Percentiles rank a stretch among this genome's conserved stretches.
Conservation (phyloP, 2,329 filamentous ascomycete species). For the Coniella vitis region DNA sequence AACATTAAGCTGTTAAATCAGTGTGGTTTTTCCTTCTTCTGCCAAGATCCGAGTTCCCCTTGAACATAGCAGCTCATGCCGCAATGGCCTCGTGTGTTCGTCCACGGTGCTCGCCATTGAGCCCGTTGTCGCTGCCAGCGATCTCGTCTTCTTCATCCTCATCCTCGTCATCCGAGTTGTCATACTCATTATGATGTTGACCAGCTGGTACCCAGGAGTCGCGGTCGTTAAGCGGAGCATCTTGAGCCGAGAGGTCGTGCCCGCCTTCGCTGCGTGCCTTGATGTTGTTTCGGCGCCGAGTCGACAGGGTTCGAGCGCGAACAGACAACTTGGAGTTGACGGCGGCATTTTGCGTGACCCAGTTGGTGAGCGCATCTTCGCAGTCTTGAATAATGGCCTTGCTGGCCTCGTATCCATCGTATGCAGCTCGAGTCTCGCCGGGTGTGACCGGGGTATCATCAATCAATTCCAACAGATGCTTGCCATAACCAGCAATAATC, state of each 20-base stretch:
- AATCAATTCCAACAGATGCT: conserved; percentile 93
- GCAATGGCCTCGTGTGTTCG: conserved; percentile 46
- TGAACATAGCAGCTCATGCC: conserved; percentile 27
- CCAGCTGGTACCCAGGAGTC: conserved; percentile 80
- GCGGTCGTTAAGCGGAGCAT: conserved; percentile 67
- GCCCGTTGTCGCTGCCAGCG: conserved; percentile 36
- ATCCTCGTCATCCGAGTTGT: conserved; percentile 59
- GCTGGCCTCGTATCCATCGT: conserved; percentile 96
- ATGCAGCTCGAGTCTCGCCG: conserved; percentile 89
- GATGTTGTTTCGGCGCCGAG: conserved; percentile 70
- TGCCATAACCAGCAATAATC: conserved; percentile 95
- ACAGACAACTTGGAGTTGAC: conserved; percentile 83
- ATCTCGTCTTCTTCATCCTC: conserved; percentile 45
- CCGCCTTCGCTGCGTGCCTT: conserved; percentile 65
- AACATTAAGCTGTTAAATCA: conserved; percentile 14
- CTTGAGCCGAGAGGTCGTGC: conserved; percentile 76
- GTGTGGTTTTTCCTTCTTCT: background rate
- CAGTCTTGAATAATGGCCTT: conserved; percentile 99
- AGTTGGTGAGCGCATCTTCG: conserved; percentile 94
- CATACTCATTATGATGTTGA: conserved; percentile 49
- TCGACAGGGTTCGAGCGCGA: conserved; percentile 79
- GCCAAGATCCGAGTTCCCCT: background rate
- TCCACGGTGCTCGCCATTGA: conserved; percentile 52
- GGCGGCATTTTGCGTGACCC: conserved; percentile 84
- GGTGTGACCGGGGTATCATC: conserved; percentile 96